phyloP scores from a whole-genome alignment of 257 asterid genomes.

The Primulina huaijiensis region DNA sequence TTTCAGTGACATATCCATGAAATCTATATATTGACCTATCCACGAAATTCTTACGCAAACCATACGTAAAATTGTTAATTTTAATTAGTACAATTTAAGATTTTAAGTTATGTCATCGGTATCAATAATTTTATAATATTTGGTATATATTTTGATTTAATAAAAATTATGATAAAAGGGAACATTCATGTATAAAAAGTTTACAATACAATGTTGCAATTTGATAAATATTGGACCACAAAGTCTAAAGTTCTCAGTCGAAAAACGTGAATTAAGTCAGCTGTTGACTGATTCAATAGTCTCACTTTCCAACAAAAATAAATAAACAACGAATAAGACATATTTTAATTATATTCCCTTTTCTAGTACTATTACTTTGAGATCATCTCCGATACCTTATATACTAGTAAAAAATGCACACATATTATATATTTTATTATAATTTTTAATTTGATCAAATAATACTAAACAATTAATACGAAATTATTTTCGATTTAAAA shows the following conservation, averaged over 20 bases:
- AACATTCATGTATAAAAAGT: constrained; percentile 4
- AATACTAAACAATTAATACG: no score
- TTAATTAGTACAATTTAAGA: no score
- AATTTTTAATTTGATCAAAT: no score
- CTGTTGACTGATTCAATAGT: constrained; percentile 47
- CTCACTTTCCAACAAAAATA: constrained; percentile 28
- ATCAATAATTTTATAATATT: no score
- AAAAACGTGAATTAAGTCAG: constrained; percentile 32
- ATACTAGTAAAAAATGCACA: no score
- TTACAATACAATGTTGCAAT: neutral
- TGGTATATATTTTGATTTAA: neutral
- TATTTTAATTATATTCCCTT: neutral
- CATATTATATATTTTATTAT: no score
- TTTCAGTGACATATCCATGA: no score
- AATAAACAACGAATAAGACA: neutral
- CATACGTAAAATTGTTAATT: neutral
- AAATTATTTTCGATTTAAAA: no score
- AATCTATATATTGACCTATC: constrained; percentile 27
- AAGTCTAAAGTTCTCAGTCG: constrained; percentile 6
- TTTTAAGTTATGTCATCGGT: neutral
- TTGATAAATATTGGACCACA: neutral
- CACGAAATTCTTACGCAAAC: neutral
- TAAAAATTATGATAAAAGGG: neutral
- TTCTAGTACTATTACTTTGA: neutral
- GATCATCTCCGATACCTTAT: neutral